Percentiles rank a stretch among this genome's conserved stretches.
phyloP scores from a whole-genome alignment of 257 asterid genomes.

The Striga asiatica region DNA sequence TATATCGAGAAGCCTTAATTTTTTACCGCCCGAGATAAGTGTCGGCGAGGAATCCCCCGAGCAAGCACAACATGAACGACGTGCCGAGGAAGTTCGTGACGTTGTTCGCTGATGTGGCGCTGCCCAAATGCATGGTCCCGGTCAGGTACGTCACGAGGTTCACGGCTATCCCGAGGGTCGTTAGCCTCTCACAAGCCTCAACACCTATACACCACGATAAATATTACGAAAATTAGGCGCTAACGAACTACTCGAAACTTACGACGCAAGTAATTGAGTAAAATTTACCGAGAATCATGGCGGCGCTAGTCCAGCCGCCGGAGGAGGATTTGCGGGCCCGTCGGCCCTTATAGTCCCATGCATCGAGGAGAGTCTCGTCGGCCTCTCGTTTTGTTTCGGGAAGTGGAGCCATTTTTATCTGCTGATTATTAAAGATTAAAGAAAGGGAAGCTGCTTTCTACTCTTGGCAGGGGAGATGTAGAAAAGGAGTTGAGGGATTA shows the following conservation, averaged over 20 bases:
- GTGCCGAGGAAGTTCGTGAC: slow-evolving; percentile 85
- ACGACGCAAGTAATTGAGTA: neutral
- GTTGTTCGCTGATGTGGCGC: slow-evolving; percentile 57
- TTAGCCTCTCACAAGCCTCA: slow-evolving; percentile 67
- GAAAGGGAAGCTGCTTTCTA: neutral
- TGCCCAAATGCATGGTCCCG: slow-evolving; percentile 81
- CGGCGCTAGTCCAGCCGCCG: slow-evolving; percentile 79
- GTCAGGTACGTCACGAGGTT: slow-evolving; percentile 76
- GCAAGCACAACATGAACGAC: slow-evolving; percentile 64
- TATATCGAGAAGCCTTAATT: too few relatives aligned
- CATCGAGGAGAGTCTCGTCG: slow-evolving; percentile 42
- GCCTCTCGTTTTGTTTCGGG: slow-evolving; percentile 44
- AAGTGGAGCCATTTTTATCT: slow-evolving; percentile 19
- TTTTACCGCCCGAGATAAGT: slow-evolving; percentile 64
- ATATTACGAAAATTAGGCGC: neutral
- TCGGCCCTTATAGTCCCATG: slow-evolving; percentile 83
- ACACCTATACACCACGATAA: slow-evolving; percentile 32
- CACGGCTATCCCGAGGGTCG: slow-evolving; percentile 84
- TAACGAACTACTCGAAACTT: neutral
- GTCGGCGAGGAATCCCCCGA: slow-evolving; percentile 79
- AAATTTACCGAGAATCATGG: slow-evolving; percentile 70
- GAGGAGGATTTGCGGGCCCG: slow-evolving; percentile 48
- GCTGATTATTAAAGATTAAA: neutral
- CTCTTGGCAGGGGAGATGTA: neutral
- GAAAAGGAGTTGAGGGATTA: neutral